Evolutionary conservation across 768 basidiomycete species (phyloP), one percentile per base, ranked within the genome.

Genomic region (Coprinopsis strossmayeri): DNA sequence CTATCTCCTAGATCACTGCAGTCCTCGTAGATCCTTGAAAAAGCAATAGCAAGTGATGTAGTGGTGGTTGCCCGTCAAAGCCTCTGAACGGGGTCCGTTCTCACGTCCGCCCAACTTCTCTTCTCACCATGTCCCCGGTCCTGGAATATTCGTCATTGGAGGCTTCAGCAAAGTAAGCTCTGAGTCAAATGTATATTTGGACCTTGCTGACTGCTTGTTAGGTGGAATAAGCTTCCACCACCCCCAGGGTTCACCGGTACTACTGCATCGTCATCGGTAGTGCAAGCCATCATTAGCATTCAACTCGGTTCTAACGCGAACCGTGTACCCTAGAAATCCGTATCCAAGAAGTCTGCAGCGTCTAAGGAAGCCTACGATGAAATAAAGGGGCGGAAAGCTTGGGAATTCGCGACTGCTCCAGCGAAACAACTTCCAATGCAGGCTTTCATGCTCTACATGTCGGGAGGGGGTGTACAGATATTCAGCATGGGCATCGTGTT

Each of bases 381-480:
- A 20, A 70, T 92, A 51, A 90, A 91, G 61, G 78, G 79, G 54
- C 83, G 77, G 58, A 82, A 88, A 23, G 91, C 91, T 35, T 90
- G 91, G 87, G 89, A 91, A 53, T 72, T 89, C 34, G 91, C 91
- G 32, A 77, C 84, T 42, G 71, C 79, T 2, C 93, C 93, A 1
- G 90, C 88, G 27, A 96, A 97, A 66, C 81, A 83, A 12, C 74
- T 97, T 23, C 93, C 93, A 2, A 96, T 96, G 94, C 92, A 97
- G 60, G 91, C 86, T 3, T 87, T 97, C 69, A 97, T 97, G 94
- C 75, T 97, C 27, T 97, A 97, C 78, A 95, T 97, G 88, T 94
- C 92, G 18, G 94, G 94, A 28, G 85, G 91, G 11, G 91, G 91
- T 43, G 87, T 97, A 12, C 94, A 97, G 66, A 86, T 97, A 35